Evolutionary conservation across 2,329 filamentous ascomycete genomes (phyloP), one percentile per base, ranked within the genome.

Genomic region (Akanthomyces lecanii): DNA sequence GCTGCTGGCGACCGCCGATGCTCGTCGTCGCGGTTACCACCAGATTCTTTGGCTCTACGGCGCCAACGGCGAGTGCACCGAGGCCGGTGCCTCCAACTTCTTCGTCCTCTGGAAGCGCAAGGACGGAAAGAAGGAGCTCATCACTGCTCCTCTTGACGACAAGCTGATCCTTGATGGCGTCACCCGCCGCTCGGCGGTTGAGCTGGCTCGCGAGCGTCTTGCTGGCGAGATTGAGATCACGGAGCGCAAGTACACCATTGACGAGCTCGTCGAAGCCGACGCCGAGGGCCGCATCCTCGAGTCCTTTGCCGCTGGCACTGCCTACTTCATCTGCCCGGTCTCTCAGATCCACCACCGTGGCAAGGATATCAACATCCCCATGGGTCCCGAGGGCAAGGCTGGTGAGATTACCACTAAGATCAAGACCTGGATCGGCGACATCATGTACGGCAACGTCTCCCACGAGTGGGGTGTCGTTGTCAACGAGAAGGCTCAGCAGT

Each of bases 21-120:
- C 93, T 3, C 80, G 87, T 62, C 79, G 78, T 12, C 78, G 84
- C 47, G 93, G 94, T 0, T 97, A 87, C 76, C 85, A 94, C 72
- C 94, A 97, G 81, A 89, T 97, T 62, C 83, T 97, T n/a, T 97
- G 93, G 93, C 82, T 97, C 57, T 95, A 96, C 71, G 92, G 92
- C 1, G 76, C 85, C 47, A 82, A 94, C 68, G 85, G 85, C 59
- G 85, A 86, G 72, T 92, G 96, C 66, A 97, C 93, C 2, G 93
- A 97, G 79, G 93, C 93, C 2, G 93, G 93, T 5, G 93, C 92
- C 14, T 91, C 87, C 71, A 97, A 97, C 78, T 97, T 97, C 78
- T 96, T 97, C 71, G 81, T 96, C 8, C 80, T 97, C 14, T 92
- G 89, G 90, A 83, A 81, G 72, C 74, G 75, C 62, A 75, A 73